Conservation (phyloP, 768 basidiomycete species). For the Kwoniella sp. region DNA sequence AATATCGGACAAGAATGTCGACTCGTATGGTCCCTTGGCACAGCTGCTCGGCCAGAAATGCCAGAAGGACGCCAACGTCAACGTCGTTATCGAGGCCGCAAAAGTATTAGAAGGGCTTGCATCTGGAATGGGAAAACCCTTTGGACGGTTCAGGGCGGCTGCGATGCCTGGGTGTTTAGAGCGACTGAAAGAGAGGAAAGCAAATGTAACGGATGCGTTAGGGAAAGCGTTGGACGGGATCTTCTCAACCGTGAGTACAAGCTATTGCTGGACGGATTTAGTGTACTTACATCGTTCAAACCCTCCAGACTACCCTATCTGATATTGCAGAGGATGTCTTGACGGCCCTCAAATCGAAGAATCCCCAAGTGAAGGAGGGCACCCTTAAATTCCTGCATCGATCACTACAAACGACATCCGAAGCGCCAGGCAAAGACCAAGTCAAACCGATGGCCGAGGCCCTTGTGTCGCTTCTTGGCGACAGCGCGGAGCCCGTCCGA, state of each 20-base stretch:
- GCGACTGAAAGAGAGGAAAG: slow-evolving; percentile 90
- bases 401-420: slow-evolving; percentile 70
- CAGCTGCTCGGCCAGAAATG: slow-evolving; percentile 78
- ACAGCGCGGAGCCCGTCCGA: slow-evolving; percentile 83
- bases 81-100: slow-evolving; percentile 88
- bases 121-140: slow-evolving; percentile 73
- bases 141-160: slow-evolving; percentile 71
- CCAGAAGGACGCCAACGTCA: slow-evolving; percentile 88
- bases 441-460: slow-evolving; percentile 80
- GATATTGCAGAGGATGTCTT: slow-evolving; percentile 84
- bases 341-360: slow-evolving; percentile 78
- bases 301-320: slow-evolving; percentile 68
- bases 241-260: slow-evolving; percentile 70
- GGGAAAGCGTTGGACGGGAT: slow-evolving; percentile 85
- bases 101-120: slow-evolving; percentile 82
- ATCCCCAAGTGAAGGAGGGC: slow-evolving; percentile 94
- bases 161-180: slow-evolving; percentile 80
- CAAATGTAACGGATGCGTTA: slow-evolving; percentile 83
- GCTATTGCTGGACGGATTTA: no score
- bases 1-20: slow-evolving; percentile 68
- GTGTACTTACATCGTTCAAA: not conserved
- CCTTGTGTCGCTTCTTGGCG: slow-evolving; percentile 76
- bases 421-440: slow-evolving; percentile 71
- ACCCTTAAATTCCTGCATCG: slow-evolving; percentile 83
- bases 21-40: slow-evolving; percentile 74